Conservation (phyloP, 2,329 filamentous ascomycete genomes). For the Diplodia seriata region DNA sequence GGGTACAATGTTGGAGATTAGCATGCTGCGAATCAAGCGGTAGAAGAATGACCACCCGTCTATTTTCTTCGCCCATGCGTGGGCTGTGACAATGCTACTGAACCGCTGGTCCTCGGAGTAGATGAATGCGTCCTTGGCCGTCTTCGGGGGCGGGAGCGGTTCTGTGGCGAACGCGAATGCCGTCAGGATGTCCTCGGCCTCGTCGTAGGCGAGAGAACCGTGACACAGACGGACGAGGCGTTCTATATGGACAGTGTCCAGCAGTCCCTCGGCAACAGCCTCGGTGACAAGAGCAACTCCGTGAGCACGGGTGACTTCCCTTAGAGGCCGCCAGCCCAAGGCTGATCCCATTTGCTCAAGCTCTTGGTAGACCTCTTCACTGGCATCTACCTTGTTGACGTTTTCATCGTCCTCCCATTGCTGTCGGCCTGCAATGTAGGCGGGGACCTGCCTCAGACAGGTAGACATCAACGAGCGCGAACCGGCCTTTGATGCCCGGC, state of each 20-base stretch:
- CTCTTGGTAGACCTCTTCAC: slow-evolving; percentile 49
- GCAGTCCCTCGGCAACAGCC: slow-evolving; percentile 46
- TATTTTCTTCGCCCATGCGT: slow-evolving; percentile 41
- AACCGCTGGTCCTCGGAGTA: slow-evolving; percentile 40
- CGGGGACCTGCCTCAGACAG: slow-evolving; percentile 51
- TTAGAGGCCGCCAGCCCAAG: slow-evolving; percentile 48
- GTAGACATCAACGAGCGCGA: slow-evolving; percentile 47
- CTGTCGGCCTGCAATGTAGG: slow-evolving; percentile 51
- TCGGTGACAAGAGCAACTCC: slow-evolving; percentile 47
- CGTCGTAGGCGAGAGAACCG: slow-evolving; percentile 43
- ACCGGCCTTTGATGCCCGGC: slow-evolving; percentile 33
- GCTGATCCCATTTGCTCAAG: slow-evolving; percentile 45
- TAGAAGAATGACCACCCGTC: slow-evolving; percentile 45
- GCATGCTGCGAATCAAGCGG: slow-evolving; percentile 44
- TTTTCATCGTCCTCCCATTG: slow-evolving; percentile 45
- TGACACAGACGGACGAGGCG: slow-evolving; percentile 43
- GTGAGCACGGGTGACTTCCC: slow-evolving; percentile 52
- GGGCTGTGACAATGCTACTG: slow-evolving; percentile 38
- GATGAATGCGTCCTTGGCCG: slow-evolving; percentile 40
- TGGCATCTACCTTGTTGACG: slow-evolving; percentile 44
- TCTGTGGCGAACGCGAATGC: slow-evolving; percentile 36
- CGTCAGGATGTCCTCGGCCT: slow-evolving; percentile 45
- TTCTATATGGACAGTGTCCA: slow-evolving; percentile 39
- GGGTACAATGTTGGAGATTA: slow-evolving; percentile 45
- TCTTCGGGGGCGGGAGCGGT: slow-evolving; percentile 5